Evolutionary conservation across 2,329 filamentous ascomycete genomes (phyloP).

Genomic region (Exophiala bonariae): DNA sequence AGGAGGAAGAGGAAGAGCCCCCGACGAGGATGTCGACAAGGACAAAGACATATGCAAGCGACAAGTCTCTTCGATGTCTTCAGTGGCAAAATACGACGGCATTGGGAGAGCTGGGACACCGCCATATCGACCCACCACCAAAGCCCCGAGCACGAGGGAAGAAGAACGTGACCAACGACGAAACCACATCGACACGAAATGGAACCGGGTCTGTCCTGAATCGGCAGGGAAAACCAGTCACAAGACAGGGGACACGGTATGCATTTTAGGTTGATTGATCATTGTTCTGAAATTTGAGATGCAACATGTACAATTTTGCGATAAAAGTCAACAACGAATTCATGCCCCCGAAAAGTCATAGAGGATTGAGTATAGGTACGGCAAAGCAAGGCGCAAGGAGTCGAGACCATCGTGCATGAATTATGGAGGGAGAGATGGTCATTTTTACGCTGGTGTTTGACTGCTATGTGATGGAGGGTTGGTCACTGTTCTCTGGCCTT

Average conservation of each 20-base stretch:
- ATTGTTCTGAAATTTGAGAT: too few species aligned
- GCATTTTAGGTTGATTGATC: conserved; percentile 35
- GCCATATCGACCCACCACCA: conserved; percentile 60
- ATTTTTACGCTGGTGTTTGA: too few species aligned
- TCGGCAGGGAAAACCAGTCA: conserved; percentile 51
- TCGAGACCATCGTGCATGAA: not conserved
- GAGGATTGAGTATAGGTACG: not conserved
- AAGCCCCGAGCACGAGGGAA: conserved; percentile 34
- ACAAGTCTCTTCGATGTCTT: conserved; percentile 59
- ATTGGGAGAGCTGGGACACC: conserved; percentile 57
- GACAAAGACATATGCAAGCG: conserved; percentile 59
- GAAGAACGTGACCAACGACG: conserved; percentile 33
- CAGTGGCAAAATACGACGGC: conserved; percentile 67
- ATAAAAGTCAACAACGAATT: too few species aligned
- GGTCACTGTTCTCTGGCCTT: too few species aligned
- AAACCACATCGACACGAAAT: conserved; percentile 33
- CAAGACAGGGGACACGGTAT: conserved; percentile 52
- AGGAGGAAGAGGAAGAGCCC: conserved; percentile 51
- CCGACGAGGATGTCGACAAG: conserved; percentile 62
- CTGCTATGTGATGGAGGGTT: too few species aligned
- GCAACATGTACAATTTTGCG: not conserved
- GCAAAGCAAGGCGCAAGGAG: conserved; percentile 1
- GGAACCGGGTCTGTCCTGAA: conserved; percentile 28
- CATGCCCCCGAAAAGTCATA: conserved; percentile 1
- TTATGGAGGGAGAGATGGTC: not conserved